Percentiles rank a stretch among this genome's conserved stretches.
Conservation (phyloP, 2,329 filamentous ascomycete species). For the Drechslerella stenobrocha region DNA sequence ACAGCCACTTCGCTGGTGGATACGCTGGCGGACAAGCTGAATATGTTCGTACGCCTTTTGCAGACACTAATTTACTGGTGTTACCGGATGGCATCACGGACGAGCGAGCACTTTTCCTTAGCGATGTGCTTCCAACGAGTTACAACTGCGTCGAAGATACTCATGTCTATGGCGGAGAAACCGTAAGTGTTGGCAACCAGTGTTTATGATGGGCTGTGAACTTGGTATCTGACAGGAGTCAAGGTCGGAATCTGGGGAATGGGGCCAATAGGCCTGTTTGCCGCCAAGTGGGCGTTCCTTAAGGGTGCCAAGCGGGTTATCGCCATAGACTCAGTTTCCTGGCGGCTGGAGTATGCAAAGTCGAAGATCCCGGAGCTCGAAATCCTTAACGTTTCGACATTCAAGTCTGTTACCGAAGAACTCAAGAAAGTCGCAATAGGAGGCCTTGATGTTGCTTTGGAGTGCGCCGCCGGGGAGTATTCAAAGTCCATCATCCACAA, state of each 20-base stretch:
- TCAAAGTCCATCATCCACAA: slow-evolving; percentile 66
- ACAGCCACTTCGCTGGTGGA: slow-evolving; percentile 71
- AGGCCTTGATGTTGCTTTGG: slow-evolving; percentile 74
- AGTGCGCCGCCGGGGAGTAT: slow-evolving; percentile 68
- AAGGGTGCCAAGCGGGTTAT: slow-evolving; percentile 76
- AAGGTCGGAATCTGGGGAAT: slow-evolving; percentile 61
- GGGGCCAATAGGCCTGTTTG: slow-evolving; percentile 82
- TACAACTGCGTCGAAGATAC: slow-evolving; percentile 85
- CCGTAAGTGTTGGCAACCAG: slow-evolving; percentile 73
- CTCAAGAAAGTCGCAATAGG: slow-evolving; percentile 74
- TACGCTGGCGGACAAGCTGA: slow-evolving; percentile 88
- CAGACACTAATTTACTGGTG: slow-evolving; percentile 77
- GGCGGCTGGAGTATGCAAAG: slow-evolving; percentile 70
- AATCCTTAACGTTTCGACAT: slow-evolving; percentile 66
- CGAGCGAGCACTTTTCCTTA: slow-evolving; percentile 79
- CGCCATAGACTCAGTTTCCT: slow-evolving; percentile 72
- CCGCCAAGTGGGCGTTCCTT: slow-evolving; percentile 66
- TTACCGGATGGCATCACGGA: slow-evolving; percentile 79
- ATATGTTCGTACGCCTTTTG: slow-evolving; percentile 78
- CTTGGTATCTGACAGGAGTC: background rate
- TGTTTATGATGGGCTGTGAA: too few species aligned
- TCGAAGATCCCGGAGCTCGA: slow-evolving; percentile 68
- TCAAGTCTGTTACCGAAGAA: slow-evolving; percentile 69
- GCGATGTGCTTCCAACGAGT: slow-evolving; percentile 76
- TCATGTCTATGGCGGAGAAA: slow-evolving; percentile 73